Evolutionary conservation across 495 filamentous ascomycete species (phyloP).

Genomic region (Hypomontagnella monticulosa): DNA sequence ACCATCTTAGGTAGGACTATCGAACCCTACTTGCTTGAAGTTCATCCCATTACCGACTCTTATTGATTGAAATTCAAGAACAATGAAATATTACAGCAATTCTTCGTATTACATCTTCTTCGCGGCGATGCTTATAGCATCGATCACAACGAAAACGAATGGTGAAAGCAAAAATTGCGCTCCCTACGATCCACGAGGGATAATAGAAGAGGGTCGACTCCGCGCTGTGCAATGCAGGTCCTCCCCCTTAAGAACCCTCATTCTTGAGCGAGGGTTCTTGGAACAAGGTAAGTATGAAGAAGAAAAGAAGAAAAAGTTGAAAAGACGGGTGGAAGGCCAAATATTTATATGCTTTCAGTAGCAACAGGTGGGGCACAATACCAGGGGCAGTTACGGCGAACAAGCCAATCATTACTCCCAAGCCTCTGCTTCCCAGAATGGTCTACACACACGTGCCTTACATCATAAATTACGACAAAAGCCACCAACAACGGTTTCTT

Average conservation of each 20-base stretch:
- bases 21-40: too few species aligned
- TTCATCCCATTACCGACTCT: too few species aligned
- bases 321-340: slow-evolving; percentile 17
- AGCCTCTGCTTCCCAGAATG: background rate
- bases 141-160: slow-evolving; percentile 42
- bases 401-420: too few species aligned
- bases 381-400: too few species aligned
- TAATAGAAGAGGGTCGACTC: slow-evolving; percentile 73
- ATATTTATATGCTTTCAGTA: slow-evolving; percentile 32
- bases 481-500: too few species aligned
- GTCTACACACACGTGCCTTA: background rate
- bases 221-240: slow-evolving; percentile 85
- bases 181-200: slow-evolving; percentile 72
- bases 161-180: slow-evolving; percentile 46
- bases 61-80: too few species aligned
- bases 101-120: slow-evolving; percentile 30
- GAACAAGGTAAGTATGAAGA: slow-evolving; percentile 84
- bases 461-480: too few species aligned
- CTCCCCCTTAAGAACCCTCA: slow-evolving; percentile 66
- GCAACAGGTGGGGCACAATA: background rate
- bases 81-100: too few species aligned
- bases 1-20: too few species aligned
- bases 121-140: slow-evolving; percentile 38
- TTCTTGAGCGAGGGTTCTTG: slow-evolving; percentile 69
- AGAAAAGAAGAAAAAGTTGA: slow-evolving; percentile 51